Conservation (phyloP, 2,329 filamentous ascomycete species). For the Penicillium corylophilum region DNA sequence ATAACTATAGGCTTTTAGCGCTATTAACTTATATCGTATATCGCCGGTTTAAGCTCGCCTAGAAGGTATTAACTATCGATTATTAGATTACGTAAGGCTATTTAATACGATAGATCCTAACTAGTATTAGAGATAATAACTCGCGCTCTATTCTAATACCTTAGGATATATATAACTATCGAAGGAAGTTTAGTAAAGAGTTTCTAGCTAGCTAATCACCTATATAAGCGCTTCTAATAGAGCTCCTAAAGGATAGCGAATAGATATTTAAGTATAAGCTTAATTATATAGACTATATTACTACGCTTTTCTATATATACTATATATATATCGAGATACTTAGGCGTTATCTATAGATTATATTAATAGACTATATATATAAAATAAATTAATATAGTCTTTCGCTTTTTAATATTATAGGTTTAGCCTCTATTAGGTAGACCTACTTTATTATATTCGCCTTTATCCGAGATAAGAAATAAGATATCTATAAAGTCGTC, state of each 20-base stretch:
- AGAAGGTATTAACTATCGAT: neutral
- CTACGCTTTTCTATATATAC: neutral
- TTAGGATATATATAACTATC: conserved; percentile 1
- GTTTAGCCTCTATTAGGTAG: neutral
- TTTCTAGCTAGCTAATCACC: neutral
- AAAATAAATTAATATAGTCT: neutral
- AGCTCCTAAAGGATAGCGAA: neutral
- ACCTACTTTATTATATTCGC: neutral
- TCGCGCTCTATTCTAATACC: neutral
- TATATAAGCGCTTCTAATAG: neutral
- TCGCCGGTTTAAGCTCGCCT: no score
- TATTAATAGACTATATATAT: neutral
- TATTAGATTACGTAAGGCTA: neutral
- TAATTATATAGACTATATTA: neutral
- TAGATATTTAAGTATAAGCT: neutral
- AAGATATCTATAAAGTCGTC: neutral
- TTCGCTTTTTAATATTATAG: neutral
- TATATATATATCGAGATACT: neutral
- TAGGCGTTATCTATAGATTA: neutral
- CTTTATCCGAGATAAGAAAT: neutral
- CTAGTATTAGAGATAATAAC: neutral
- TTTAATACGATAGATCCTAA: neutral
- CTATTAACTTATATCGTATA: no score
- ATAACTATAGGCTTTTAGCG: no score
- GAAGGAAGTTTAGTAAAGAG: neutral